phyloP scores from a whole-genome alignment of 2,329 filamentous ascomycete genomes.

The Penicillium sp. region DNA sequence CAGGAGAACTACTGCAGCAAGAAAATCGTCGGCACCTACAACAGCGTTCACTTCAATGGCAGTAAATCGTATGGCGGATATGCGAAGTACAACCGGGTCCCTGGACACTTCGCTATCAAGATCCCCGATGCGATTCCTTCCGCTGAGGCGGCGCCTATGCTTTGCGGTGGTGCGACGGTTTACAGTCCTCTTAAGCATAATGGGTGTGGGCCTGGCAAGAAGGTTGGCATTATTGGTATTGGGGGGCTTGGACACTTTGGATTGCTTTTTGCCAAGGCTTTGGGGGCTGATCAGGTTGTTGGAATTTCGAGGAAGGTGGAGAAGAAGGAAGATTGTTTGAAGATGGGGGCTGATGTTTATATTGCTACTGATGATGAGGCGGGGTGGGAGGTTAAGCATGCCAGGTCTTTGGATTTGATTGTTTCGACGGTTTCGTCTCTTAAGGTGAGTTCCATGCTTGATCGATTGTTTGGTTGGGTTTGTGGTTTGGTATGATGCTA shows the following conservation, averaged over 20 bases:
- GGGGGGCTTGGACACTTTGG: slow-evolving; percentile 73
- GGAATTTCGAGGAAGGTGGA: slow-evolving; percentile 52
- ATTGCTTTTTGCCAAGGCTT: slow-evolving; percentile 65
- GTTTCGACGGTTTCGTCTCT: slow-evolving; percentile 55
- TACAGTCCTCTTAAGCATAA: slow-evolving; percentile 67
- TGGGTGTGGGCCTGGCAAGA: slow-evolving; percentile 66
- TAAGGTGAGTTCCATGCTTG: slow-evolving; percentile 36
- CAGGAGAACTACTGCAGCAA: slow-evolving; percentile 37
- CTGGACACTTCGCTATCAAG: slow-evolving; percentile 57
- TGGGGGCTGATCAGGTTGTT: slow-evolving; percentile 63
- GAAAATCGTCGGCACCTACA: slow-evolving; percentile 33
- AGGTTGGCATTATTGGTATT: slow-evolving; percentile 68
- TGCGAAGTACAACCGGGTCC: slow-evolving; percentile 53
- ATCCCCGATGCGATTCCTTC: slow-evolving; percentile 52
- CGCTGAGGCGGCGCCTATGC: slow-evolving; percentile 62
- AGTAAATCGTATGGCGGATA: slow-evolving; percentile 65
- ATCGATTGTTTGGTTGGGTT: neutral
- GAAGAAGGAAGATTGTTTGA: slow-evolving; percentile 52
- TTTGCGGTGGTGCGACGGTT: slow-evolving; percentile 74
- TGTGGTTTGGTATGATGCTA: neutral
- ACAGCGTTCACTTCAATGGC: slow-evolving; percentile 46
- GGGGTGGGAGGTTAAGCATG: slow-evolving; percentile 51
- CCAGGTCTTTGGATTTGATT: slow-evolving; percentile 53
- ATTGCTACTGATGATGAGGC: slow-evolving; percentile 56
- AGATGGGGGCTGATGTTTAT: slow-evolving; percentile 54